These are phyloP conservation scores for Starmerella kuoi DNA, from an alignment of 805 yeast genomes.

Conservation along the genomic window DNA sequence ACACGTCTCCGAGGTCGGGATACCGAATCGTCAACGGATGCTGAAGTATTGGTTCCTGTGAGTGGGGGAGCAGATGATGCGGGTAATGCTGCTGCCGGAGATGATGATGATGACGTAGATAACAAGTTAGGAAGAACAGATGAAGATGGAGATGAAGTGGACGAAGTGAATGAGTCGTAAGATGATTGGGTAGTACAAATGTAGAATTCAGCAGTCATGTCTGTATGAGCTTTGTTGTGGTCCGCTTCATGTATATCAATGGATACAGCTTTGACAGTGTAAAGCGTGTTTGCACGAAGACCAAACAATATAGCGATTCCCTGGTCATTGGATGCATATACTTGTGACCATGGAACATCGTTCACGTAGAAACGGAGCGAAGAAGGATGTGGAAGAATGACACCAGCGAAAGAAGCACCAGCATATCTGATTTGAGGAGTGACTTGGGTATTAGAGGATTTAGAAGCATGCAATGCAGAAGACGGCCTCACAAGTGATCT, in stretches of 20 bases:
- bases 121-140: too few species aligned
- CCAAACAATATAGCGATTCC: conserved; percentile 8
- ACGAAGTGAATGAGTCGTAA: background rate
- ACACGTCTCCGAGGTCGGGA: conserved; percentile 3
- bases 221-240: background rate
- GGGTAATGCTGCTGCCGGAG: too few species aligned
- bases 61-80: background rate
- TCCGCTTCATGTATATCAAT: background rate
- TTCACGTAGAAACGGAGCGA: conserved; percentile 1
- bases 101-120: background rate
- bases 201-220: background rate
- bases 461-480: background rate
- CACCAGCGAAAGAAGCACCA: conserved; percentile 6
- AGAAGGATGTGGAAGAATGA: conserved; percentile 3
- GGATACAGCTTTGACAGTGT: background rate
- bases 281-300: conserved; percentile 6
- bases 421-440: conserved; percentile 2
- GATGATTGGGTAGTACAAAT: conserved; percentile 1
- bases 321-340: conserved; percentile 3
- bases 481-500: background rate
- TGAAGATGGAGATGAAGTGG: background rate
- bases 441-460: background rate
- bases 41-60: too few species aligned
- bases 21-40: background rate
- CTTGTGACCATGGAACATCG: conserved; percentile 14